These are phyloP conservation scores for Backusella psychrophila DNA, from an alignment of 192 early-diverging fungal species.

Conservation along the genomic window DNA sequence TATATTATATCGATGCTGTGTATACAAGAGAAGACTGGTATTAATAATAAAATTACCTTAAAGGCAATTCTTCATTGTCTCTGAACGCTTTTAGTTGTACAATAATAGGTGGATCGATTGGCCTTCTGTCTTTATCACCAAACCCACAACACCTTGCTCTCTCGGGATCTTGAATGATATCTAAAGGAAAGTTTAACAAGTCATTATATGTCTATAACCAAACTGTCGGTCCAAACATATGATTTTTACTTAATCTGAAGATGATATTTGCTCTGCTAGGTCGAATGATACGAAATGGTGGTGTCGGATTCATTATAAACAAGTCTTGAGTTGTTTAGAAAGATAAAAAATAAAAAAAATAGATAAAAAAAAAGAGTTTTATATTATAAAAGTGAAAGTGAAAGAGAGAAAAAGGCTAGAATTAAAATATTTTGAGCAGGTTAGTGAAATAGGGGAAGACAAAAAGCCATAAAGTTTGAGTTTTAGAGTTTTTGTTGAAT, in stretches of 20 bases:
- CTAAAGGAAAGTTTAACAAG: not conserved
- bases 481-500: not conserved
- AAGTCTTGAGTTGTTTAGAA: not conserved
- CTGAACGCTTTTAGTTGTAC: conserved; percentile 64
- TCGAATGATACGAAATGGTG: not conserved
- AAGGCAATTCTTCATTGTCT: conserved; percentile 42
- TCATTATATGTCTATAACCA: not conserved
- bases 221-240: not conserved
- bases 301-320: not conserved
- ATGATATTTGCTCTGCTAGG: not conserved
- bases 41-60: not conserved
- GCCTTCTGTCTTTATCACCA: conserved; percentile 85
- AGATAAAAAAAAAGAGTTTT: not conserved
- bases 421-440: not conserved
- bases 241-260: not conserved
- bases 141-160: conserved; percentile 91
- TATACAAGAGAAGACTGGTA: not conserved
- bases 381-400: not conserved
- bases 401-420: not conserved
- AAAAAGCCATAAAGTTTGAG: not conserved
- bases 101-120: conserved; percentile 73
- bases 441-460: not conserved
- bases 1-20: not conserved
- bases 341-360: not conserved
- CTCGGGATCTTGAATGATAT: conserved; percentile 78